Percentiles rank a stretch among this genome's conserved stretches.
phyloP scores from a whole-genome alignment of 2,329 filamentous ascomycete species.

The Colletotrichum godetiae region DNA sequence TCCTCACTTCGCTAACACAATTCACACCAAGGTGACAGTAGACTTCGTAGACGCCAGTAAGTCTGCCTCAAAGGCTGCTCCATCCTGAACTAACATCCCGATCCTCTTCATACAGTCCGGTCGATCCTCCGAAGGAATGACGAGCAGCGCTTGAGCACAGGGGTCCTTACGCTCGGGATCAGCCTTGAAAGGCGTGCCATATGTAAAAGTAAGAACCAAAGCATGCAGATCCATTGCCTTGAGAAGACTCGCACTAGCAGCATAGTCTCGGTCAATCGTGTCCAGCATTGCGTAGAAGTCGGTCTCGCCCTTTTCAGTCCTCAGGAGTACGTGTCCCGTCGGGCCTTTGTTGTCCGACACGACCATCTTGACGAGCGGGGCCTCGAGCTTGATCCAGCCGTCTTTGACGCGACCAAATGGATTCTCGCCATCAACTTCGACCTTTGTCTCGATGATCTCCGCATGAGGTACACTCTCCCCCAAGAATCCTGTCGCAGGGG shows the following conservation, averaged over 20 bases:
- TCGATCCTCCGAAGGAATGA: not conserved
- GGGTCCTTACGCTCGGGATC: constrained; percentile 1
- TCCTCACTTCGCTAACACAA: not conserved
- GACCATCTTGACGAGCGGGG: constrained; percentile 14
- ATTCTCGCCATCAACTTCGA: constrained; percentile 27
- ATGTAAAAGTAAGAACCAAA: not conserved
- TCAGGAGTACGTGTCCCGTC: constrained; percentile 1
- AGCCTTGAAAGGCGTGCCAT: not conserved
- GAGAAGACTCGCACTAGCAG: not conserved
- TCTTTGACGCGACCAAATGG: constrained; percentile 29
- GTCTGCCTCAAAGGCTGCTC: not conserved
- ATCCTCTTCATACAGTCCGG: constrained; percentile 13
- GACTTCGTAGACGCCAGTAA: not conserved
- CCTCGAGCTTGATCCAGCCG: constrained; percentile 28
- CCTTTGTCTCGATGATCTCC: constrained; percentile 10
- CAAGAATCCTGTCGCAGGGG: not conserved
- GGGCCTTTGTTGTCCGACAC: constrained; percentile 16
- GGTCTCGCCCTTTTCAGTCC: not conserved
- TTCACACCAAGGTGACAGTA: not conserved
- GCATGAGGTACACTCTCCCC: not conserved
- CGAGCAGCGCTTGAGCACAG: not conserved
- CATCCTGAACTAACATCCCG: not conserved
- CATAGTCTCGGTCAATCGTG: not conserved
- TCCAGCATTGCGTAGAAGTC: constrained; percentile 1
- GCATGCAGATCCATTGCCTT: not conserved